Evolutionary conservation across 805 yeast genomes (phyloP), one percentile per base, ranked within the genome.

Genomic region (Suhomyces tanzawaensis): DNA sequence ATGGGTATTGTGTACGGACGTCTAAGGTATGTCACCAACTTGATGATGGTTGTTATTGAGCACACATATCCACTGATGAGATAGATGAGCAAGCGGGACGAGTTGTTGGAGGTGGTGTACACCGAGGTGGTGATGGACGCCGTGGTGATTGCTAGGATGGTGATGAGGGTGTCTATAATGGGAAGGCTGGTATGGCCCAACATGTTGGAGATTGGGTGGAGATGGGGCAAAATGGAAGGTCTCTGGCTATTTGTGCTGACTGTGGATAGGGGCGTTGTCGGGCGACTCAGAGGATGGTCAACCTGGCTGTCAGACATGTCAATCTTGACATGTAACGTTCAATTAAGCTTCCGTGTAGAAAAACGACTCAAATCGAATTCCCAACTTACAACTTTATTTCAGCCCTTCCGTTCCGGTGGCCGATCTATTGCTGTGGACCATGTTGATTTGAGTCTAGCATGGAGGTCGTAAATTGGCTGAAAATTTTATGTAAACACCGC

Each of bases 401-500:
- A n/a, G n/a, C n/a, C n/a, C n/a, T n/a, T n/a, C n/a, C n/a, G n/a
- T n/a, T n/a, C n/a, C n/a, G n/a, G n/a, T n/a, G n/a, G n/a, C n/a
- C n/a, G n/a, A n/a, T n/a, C n/a, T n/a, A n/a, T n/a, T n/a, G n/a
- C n/a, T n/a, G n/a, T n/a, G 24, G 11, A 21, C 9, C 24, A 11
- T 21, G 24, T 21, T 21, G 24, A 7, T 21, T 11, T 11, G 24
- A 11, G 11, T 7, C 11, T 11, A 21, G 7, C 24, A 11, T 21
- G 24, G 24, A n/a, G 24, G 24, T 21, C 11, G 24, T 21, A 11
- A 30, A 17, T 19, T 30, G 33, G 33, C 25, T 30, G 33, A 25
- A 25, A 19, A 19, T 30, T 30, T 30, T 4, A 30, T 30, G 33
- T 30, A 30, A 30, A 30, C 33, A 30, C 33, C 33, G 33, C 25